Conservation (phyloP, 1,284 basidiomycete species). For the Uromyces viciae-fabae region DNA sequence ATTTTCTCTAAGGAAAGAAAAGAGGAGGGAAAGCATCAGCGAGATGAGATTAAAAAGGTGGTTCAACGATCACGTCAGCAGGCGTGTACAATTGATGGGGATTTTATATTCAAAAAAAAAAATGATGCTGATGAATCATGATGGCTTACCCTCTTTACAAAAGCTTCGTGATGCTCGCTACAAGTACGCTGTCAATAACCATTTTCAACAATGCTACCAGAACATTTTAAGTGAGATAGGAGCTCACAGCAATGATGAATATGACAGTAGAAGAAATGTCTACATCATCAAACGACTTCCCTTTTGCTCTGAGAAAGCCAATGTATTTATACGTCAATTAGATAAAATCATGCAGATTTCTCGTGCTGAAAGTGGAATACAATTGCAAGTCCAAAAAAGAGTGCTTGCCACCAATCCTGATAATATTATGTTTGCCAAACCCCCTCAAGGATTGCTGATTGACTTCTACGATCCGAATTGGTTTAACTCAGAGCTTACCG, state of each 20-base stretch:
- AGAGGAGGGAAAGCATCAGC: slow-evolving; percentile 8
- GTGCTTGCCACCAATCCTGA: neutral
- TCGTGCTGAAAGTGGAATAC: neutral
- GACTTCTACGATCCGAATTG: slow-evolving; percentile 24
- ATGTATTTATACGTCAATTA: neutral
- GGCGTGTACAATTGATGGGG: neutral
- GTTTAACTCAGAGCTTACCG: neutral
- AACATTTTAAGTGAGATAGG: neutral
- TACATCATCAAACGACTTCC: neutral
- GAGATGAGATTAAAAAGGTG: neutral
- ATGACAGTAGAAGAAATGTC: neutral
- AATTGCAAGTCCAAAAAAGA: neutral
- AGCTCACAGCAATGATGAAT: slow-evolving; percentile 28
- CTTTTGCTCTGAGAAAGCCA: no score
- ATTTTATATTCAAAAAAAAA: no score
- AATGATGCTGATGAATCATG: neutral
- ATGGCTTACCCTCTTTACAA: no score
- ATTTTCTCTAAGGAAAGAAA: slow-evolving; percentile 2
- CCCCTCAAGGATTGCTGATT: slow-evolving; percentile 13
- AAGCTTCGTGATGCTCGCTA: neutral
- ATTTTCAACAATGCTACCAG: neutral
- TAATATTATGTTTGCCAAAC: neutral
- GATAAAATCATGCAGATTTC: neutral
- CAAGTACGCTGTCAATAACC: neutral
- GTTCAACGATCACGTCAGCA: neutral